Base-by-base conservation (phyloP, 2,329 filamentous ascomycete genomes). In the Aspergillus eucalypticola region DNA sequence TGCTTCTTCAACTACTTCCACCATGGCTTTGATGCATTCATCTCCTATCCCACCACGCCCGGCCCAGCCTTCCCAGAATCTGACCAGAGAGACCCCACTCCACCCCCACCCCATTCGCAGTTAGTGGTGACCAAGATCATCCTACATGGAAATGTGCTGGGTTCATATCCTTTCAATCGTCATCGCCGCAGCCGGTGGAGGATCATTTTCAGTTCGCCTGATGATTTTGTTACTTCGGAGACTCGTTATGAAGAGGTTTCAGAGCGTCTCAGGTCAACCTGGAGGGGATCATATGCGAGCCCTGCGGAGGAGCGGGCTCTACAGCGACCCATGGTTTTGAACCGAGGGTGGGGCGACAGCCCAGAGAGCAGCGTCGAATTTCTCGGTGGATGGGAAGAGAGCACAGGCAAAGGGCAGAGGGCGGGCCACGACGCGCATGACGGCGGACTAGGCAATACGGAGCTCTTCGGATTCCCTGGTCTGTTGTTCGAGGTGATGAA, bases 1-100 rank as follows among this genome's bases (percentile, higher is more conserved):
- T 92, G 89, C 65, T 99, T 98, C 74, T 97, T 95, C 78, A 98
- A 98, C 74, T 99, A 99, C 75, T 99, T 97, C 73, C 90, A 94
- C 66, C 88, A 96, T 63, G 95, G 95, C 1, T 96, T 99, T 71
- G 95, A 99, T 75, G 85, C 97, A 8, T 83, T 98, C 5, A 85
- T 99, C n/a, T 96, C 94, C 0, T 87, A 88, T 29, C 89, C 91
- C 0, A 86, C 86, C 0, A 73, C 83, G 5, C 82, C 89, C 3
- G 90, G 89, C 0, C 85, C 85, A 21, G 80, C 81, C 6, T 88
- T 90, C 0, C 89, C 88, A 11, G 78, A 81, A 5, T 81, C 73
- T 17, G 72, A 56, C n/a, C 54, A 67, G 21, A 66, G 69, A 17
- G 73, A 76, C 41, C 67, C 70, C 5, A 65, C 68, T 0, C 67